phyloP scores from a whole-genome alignment of 1,284 basidiomycete species.

The Inonotus obliquus region DNA sequence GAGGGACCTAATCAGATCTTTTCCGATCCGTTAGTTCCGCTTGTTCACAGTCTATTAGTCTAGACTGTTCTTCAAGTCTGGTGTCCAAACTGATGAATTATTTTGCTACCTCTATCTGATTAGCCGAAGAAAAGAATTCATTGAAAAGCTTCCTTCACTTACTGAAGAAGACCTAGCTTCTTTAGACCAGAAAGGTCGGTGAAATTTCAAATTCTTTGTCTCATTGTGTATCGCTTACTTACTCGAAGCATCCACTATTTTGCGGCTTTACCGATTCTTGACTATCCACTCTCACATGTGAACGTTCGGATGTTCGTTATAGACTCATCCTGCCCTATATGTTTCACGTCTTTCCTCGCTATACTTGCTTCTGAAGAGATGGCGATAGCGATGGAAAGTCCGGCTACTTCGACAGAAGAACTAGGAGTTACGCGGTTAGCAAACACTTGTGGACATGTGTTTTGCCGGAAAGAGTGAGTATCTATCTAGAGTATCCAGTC shows the following conservation, averaged over 20 bases:
- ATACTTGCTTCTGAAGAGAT: slow-evolving; percentile 69
- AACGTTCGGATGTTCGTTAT: background rate
- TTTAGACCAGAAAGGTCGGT: slow-evolving; percentile 34
- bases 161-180: slow-evolving; percentile 37
- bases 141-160: slow-evolving; percentile 36
- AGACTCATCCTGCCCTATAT: slow-evolving; percentile 56
- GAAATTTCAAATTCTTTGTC: too few relatives aligned
- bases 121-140: slow-evolving; percentile 33
- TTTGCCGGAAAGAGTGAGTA: slow-evolving; percentile 53
- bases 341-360: slow-evolving; percentile 56
- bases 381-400: slow-evolving; percentile 67
- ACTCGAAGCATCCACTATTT: too few relatives aligned
- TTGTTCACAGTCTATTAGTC: too few relatives aligned
- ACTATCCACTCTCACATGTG: background rate
- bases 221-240: too few relatives aligned
- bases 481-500: background rate
- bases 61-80: too few relatives aligned
- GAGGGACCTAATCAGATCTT: too few relatives aligned
- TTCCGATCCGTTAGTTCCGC: too few relatives aligned
- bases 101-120: too few relatives aligned
- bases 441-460: slow-evolving; percentile 62
- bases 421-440: slow-evolving; percentile 61
- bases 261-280: background rate
- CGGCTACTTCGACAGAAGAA: slow-evolving; percentile 60
- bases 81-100: too few relatives aligned